Conservation (phyloP, 2,329 filamentous ascomycete species). For the Penicillium sp. region DNA sequence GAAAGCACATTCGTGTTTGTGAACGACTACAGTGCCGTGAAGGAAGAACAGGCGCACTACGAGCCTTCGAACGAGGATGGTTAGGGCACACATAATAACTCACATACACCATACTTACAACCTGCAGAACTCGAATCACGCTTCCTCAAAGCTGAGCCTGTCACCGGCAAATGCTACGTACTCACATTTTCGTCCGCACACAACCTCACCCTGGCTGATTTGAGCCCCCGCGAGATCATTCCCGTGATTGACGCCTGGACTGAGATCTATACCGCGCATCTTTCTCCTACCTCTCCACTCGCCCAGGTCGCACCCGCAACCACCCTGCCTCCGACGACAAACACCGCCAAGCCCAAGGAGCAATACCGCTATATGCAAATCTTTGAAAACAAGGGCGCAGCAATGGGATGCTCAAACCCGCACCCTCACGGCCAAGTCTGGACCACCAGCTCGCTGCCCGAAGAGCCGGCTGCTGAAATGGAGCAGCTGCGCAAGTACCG, state of each 20-base stretch:
- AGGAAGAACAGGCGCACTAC: constrained; percentile 87
- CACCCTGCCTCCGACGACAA: constrained; percentile 48
- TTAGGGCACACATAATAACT: constrained; percentile 28
- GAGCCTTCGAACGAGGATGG: constrained; percentile 52
- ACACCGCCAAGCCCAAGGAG: constrained; percentile 59
- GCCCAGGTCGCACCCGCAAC: constrained; percentile 48
- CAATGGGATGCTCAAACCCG: constrained; percentile 98
- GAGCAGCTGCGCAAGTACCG: constrained; percentile 77
- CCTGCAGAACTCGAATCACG: constrained; percentile 67
- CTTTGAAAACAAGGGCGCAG: constrained; percentile 96
- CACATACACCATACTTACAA: constrained; percentile 2
- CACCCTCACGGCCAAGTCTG: constrained; percentile 97
- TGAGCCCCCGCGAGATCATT: constrained; percentile 72
- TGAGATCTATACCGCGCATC: constrained; percentile 78
- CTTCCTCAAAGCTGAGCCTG: constrained; percentile 78
- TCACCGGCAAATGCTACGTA: constrained; percentile 95
- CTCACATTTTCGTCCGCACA: constrained; percentile 91
- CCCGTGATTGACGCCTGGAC: constrained; percentile 90
- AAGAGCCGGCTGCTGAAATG: constrained; percentile 82
- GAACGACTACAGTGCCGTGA: constrained; percentile 96
- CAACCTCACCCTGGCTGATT: constrained; percentile 89
- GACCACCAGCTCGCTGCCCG: constrained; percentile 87
- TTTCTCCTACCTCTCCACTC: constrained; percentile 71
- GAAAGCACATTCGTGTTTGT: constrained; percentile 88
- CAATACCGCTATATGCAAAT: constrained; percentile 98